Percentiles rank a stretch among this genome's conserved stretches.
Evolutionary conservation across 345 rosid species (phyloP).

Genomic region (Euphorbia peplus): DNA sequence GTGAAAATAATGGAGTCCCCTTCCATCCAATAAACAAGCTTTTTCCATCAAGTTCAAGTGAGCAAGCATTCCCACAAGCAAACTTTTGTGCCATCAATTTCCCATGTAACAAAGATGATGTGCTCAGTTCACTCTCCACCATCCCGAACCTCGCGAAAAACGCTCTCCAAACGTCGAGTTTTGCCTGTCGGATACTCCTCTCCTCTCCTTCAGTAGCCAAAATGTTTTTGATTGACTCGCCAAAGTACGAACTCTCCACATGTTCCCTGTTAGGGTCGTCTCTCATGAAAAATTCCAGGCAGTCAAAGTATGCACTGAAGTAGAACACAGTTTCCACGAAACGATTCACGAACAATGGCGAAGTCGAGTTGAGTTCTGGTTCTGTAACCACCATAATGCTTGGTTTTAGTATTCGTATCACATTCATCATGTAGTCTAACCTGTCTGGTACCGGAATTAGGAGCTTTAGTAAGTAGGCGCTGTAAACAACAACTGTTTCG

Average conservation of each 20-base stretch:
- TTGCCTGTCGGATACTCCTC: slow-evolving; percentile 37
- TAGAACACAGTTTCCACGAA: slow-evolving; percentile 45
- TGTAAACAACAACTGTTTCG: slow-evolving; percentile 40
- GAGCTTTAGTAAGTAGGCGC: slow-evolving; percentile 15
- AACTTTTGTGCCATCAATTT: slow-evolving; percentile 28
- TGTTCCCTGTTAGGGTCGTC: slow-evolving; percentile 24
- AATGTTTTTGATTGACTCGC: slow-evolving; percentile 30
- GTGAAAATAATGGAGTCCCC: slow-evolving; percentile 40
- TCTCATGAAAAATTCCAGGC: slow-evolving; percentile 34
- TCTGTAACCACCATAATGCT: slow-evolving; percentile 46
- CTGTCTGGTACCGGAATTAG: slow-evolving; percentile 32
- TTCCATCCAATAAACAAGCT: slow-evolving; percentile 48
- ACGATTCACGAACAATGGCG: slow-evolving; percentile 42
- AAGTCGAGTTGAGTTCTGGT: slow-evolving; percentile 43
- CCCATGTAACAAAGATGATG: slow-evolving; percentile 38
- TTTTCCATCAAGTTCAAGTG: slow-evolving; percentile 33
- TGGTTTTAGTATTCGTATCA: slow-evolving; percentile 34
- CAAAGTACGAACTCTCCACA: slow-evolving; percentile 24
- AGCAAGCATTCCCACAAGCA: slow-evolving; percentile 34
- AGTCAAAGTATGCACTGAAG: slow-evolving; percentile 40
- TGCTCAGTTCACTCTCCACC: slow-evolving; percentile 42
- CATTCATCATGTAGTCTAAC: slow-evolving; percentile 43
- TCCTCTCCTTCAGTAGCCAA: slow-evolving; percentile 45
- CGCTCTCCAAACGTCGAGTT: slow-evolving; percentile 45
- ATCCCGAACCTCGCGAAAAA: slow-evolving; percentile 37